phyloP scores from a whole-genome alignment of 2,329 filamentous ascomycete species.

The Eutypa lata region DNA sequence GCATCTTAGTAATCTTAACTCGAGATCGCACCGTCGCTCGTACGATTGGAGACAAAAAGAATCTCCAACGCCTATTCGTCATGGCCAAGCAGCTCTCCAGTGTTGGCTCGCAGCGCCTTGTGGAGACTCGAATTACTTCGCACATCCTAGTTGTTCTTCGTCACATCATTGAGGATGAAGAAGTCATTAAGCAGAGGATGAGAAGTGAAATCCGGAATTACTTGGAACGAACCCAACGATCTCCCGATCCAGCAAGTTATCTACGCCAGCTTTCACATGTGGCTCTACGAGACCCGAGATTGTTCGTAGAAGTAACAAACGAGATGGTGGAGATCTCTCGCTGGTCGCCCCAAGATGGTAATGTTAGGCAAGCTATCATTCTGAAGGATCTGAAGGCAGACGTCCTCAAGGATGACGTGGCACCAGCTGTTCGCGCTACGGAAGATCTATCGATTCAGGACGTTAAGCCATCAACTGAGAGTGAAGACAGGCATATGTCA shows the following conservation, averaged over 20 bases:
- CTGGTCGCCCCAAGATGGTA: slow-evolving; percentile 42
- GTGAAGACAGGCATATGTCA: slow-evolving; percentile 55
- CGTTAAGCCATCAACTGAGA: slow-evolving; percentile 60
- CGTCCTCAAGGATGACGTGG: slow-evolving; percentile 36
- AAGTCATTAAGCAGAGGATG: slow-evolving; percentile 89
- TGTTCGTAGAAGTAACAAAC: slow-evolving; percentile 85
- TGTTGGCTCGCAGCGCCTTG: slow-evolving; percentile 70
- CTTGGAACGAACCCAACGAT: slow-evolving; percentile 60
- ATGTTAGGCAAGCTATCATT: slow-evolving; percentile 33
- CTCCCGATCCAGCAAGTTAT: slow-evolving; percentile 69
- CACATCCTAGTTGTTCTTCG: slow-evolving; percentile 83
- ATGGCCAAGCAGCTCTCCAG: slow-evolving; percentile 92
- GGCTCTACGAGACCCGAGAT: slow-evolving; percentile 74
- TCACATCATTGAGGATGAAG: slow-evolving; percentile 92
- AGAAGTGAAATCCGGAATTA: slow-evolving; percentile 78
- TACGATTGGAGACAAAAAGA: slow-evolving; percentile 79
- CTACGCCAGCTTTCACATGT: slow-evolving; percentile 75
- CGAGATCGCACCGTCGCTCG: slow-evolving; percentile 72
- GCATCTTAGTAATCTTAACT: slow-evolving; percentile 85
- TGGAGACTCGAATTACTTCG: slow-evolving; percentile 47
- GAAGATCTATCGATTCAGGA: slow-evolving; percentile 47
- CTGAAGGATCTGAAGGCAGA: slow-evolving; percentile 38
- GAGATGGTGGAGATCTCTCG: slow-evolving; percentile 74
- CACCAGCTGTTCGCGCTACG: slow-evolving; percentile 43
- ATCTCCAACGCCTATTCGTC: slow-evolving; percentile 84